Conservation (phyloP, 176 grass and related monocot genomes). For the Triticum dicoccoides region DNA sequence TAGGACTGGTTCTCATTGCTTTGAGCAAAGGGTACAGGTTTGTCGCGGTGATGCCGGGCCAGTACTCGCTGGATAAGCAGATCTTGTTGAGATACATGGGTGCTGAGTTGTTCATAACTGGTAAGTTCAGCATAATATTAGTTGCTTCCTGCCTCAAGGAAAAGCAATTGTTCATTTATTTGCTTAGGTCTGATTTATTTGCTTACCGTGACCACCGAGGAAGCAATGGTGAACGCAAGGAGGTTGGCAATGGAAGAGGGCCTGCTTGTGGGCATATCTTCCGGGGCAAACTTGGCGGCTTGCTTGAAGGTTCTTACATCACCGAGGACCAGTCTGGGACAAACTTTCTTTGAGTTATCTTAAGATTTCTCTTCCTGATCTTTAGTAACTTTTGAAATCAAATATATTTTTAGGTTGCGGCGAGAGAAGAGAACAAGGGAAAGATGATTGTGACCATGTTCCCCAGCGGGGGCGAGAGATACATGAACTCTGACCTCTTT, state of each 20-base stretch:
- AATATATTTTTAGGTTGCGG: conserved; percentile 12
- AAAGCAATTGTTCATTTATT: too few species aligned
- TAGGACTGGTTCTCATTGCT: not conserved
- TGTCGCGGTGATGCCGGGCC: not conserved
- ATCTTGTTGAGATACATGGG: conserved; percentile 72
- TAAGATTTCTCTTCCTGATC: not conserved
- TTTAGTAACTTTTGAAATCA: not conserved
- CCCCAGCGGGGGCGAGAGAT: conserved; percentile 45
- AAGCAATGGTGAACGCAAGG: conserved; percentile 68
- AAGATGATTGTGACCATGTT: conserved; percentile 59
- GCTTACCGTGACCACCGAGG: conserved; percentile 64
- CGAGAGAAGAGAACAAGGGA: conserved; percentile 40
- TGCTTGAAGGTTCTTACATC: conserved; percentile 59
- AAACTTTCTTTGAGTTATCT: not conserved
- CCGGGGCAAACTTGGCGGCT: conserved; percentile 80
- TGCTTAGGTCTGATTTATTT: too few species aligned
- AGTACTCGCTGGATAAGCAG: conserved; percentile 63
- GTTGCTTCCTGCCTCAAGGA: too few species aligned
- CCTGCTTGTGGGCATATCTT: conserved; percentile 86
- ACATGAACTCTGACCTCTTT: conserved; percentile 51
- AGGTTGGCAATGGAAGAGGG: conserved; percentile 84
- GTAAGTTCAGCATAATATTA: too few species aligned
- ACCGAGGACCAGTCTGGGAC: not conserved
- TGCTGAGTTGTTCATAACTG: conserved; percentile 48
- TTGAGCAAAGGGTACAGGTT: conserved; percentile 8